Evolutionary conservation across 1,284 basidiomycete genomes (phyloP).

Genomic region (Tylopilus sp.): DNA sequence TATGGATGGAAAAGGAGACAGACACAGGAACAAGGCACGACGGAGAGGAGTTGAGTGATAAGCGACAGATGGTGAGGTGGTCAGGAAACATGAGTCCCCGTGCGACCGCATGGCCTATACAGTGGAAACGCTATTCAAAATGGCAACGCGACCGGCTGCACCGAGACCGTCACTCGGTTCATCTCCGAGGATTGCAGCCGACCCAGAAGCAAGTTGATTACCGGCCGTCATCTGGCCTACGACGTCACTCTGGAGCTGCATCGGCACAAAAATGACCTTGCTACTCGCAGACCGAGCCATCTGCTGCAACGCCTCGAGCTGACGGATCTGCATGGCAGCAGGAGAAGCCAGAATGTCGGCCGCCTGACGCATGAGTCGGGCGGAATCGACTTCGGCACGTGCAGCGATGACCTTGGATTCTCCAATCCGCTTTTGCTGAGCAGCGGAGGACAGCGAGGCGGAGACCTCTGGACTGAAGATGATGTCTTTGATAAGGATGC

Average conservation of each 20-base stretch:
- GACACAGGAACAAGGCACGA: neutral
- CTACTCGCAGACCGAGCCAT: slow-evolving; percentile 71
- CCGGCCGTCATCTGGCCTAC: slow-evolving; percentile 43
- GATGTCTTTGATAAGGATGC: slow-evolving; percentile 92
- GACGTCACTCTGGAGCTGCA: slow-evolving; percentile 80
- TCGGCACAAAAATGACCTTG: slow-evolving; percentile 95
- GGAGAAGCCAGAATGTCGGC: slow-evolving; percentile 90
- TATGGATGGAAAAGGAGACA: neutral
- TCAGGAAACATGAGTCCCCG: neutral
- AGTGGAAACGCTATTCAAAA: slow-evolving; percentile 51
- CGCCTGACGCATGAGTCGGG: slow-evolving; percentile 91
- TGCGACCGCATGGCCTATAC: slow-evolving; percentile 29
- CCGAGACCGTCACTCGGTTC: slow-evolving; percentile 46
- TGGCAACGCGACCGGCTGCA: slow-evolving; percentile 45
- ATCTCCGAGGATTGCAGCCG: slow-evolving; percentile 35
- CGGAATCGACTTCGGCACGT: slow-evolving; percentile 91
- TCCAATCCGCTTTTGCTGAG: slow-evolving; percentile 92
- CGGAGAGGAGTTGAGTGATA: neutral
- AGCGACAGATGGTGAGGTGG: neutral
- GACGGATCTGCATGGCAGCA: slow-evolving; percentile 96
- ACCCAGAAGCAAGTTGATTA: slow-evolving; percentile 35
- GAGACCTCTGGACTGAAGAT: slow-evolving; percentile 92
- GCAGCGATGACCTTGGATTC: slow-evolving; percentile 97
- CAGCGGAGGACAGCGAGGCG: slow-evolving; percentile 87
- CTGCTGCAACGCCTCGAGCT: slow-evolving; percentile 80